These are phyloP conservation scores for Diplodia intermedia DNA, from an alignment of 2,329 filamentous ascomycete species.

Conservation along the genomic window DNA sequence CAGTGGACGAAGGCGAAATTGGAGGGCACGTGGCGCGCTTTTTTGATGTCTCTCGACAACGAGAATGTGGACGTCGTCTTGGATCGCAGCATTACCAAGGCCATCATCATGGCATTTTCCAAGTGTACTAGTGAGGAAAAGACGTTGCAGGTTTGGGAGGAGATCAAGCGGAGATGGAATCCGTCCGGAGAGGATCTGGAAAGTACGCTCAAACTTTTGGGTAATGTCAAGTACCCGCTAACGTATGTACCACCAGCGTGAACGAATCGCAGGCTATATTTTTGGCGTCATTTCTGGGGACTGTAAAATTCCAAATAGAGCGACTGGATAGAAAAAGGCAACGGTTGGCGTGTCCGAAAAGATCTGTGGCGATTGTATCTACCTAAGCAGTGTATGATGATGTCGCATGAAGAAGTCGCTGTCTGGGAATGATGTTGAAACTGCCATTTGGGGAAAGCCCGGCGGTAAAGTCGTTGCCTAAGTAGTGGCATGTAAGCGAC, in stretches of 20 bases:
- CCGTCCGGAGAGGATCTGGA: slow-evolving; percentile 46
- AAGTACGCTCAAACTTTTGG: slow-evolving; percentile 2
- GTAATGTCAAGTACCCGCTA: not conserved
- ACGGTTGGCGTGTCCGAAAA: not conserved
- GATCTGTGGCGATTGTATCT: not conserved
- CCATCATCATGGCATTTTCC: slow-evolving; percentile 68
- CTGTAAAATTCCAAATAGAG: slow-evolving; percentile 13
- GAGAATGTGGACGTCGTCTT: slow-evolving; percentile 41
- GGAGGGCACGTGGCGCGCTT: slow-evolving; percentile 69
- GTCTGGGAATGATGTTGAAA: not conserved
- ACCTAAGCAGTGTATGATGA: slow-evolving; percentile 5
- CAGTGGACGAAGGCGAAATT: slow-evolving; percentile 77
- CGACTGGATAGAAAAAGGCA: not conserved
- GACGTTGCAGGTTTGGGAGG: slow-evolving; percentile 63
- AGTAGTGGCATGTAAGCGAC: slow-evolving; percentile 1
- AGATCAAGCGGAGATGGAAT: slow-evolving; percentile 51
- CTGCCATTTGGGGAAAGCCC: slow-evolving; percentile 24
- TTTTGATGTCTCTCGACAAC: slow-evolving; percentile 47
- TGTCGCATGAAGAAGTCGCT: not conserved
- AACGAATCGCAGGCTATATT: not conserved
- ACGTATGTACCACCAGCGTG: not conserved
- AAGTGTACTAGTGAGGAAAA: slow-evolving; percentile 62
- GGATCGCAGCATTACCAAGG: slow-evolving; percentile 62
- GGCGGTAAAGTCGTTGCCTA: slow-evolving; percentile 19
- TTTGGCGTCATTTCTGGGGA: not conserved